These are phyloP conservation scores for Colletotrichum melonis DNA, from an alignment of 2,329 filamentous ascomycete genomes.

Conservation along the genomic window DNA sequence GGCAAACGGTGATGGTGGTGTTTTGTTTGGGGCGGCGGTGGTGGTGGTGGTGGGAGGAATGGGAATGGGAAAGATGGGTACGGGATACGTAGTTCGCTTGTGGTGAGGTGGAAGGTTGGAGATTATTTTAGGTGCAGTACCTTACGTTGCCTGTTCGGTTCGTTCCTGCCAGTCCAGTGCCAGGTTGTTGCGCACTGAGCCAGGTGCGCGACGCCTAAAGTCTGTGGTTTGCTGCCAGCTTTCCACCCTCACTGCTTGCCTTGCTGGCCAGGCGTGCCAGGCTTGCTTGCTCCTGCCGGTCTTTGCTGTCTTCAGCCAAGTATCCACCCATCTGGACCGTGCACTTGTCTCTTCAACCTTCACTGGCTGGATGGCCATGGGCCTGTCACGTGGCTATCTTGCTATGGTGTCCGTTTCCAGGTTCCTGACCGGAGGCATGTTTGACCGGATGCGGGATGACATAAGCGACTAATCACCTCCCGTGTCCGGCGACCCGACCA, in stretches of 20 bases:
- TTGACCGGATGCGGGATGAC: slow-evolving; percentile 32
- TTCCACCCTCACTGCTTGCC: not conserved
- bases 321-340: not conserved
- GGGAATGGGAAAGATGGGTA: slow-evolving; percentile 34
- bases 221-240: slow-evolving; percentile 6
- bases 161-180: not conserved
- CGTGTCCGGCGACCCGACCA: not conserved
- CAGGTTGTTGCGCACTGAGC: not conserved
- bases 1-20: slow-evolving; percentile 35
- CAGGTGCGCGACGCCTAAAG: slow-evolving; percentile 4
- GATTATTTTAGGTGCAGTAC: slow-evolving; percentile 10
- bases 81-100: slow-evolving; percentile 36
- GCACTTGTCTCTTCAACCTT: not conserved
- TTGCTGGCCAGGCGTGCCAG: not conserved
- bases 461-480: not conserved
- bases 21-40: slow-evolving; percentile 32
- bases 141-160: not conserved
- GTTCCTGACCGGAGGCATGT: not conserved
- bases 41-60: slow-evolving; percentile 25
- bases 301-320: slow-evolving; percentile 21
- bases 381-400: slow-evolving; percentile 23
- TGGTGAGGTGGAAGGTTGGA: slow-evolving; percentile 28
- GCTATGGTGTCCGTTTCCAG: slow-evolving; percentile 31
- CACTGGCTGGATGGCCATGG: not conserved
- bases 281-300: slow-evolving; percentile 2